Base-by-base conservation (phyloP, 2,329 filamentous ascomycete species). In the Colletotrichum coccodes region DNA sequence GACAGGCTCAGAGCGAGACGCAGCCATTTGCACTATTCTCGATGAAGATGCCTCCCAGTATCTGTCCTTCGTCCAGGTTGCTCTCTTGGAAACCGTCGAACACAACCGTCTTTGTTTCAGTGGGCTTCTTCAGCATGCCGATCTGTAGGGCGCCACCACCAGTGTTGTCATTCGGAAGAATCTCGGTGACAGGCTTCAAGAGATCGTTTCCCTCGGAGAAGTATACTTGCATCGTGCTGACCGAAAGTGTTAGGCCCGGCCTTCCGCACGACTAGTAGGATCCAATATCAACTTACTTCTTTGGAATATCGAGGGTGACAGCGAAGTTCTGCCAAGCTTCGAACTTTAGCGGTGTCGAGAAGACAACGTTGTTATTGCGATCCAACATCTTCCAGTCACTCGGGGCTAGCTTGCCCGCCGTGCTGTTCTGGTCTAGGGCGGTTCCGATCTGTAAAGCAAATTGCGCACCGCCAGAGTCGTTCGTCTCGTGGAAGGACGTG, bases 141-240 rank as follows among this genome's bases (percentile, higher is more conserved):
- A 91, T 84, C 75, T 91, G 89, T 75, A 85, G 89, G 74, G 90
- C 87, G 32, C 89, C 89, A 59, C 85, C 83, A 4, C 89, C 89
- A 42, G 82, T 81, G 64, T 89, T 80, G 71, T 89, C 82, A 70
- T 87, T 87, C 36, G 77, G 47, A 0, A 86, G 73, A 0, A 83
- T 78, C 32, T 80, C 76, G 0, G 83, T 87, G 18, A 86, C 84
- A 3, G 79, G 74, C 34, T 80, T 78, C 32, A 91, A 83, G 0
- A 83, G 76, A 5, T 76, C 75, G 36, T 75, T 74, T 44, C 82
- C 84, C 16, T 79, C 78, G 1, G 88, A 90, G 79, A 89, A 90
- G 77, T 85, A 88, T 36, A 89, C 83, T 58, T 86, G 83, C 3
- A 86, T 83, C 44, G 87, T 86, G 73, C 86, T 90, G 62, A 21